Conservation (phyloP, 2,329 filamentous ascomycete genomes). For the Penicillium sp. region DNA sequence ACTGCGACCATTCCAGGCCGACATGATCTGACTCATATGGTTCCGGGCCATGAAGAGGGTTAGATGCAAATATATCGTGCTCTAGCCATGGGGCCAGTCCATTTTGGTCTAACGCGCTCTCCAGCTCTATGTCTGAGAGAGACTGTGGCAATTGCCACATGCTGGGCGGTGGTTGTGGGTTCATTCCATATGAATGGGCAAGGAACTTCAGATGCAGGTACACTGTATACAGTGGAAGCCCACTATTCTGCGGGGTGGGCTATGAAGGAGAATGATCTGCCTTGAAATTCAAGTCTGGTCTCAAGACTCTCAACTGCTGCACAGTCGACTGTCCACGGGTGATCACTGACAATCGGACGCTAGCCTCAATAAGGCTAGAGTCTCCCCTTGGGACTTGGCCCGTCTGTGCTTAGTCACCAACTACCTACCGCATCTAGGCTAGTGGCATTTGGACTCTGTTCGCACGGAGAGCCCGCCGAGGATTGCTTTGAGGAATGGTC, state of each 20-base stretch:
- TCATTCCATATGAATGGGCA: conserved; percentile 10
- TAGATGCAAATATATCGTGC: neutral
- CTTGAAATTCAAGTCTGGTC: neutral
- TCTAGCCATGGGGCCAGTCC: conserved; percentile 6
- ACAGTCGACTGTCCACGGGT: neutral
- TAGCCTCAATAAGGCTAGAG: neutral
- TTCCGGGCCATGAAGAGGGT: conserved; percentile 14
- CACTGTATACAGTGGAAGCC: neutral
- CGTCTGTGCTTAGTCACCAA: too few relatives aligned
- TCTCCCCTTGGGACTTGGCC: too few relatives aligned
- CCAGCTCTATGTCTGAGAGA: conserved; percentile 10
- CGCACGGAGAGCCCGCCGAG: too few relatives aligned
- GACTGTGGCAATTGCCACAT: conserved; percentile 11
- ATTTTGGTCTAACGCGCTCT: conserved; percentile 7
- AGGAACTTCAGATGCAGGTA: neutral
- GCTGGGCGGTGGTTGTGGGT: neutral
- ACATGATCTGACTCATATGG: conserved; percentile 11
- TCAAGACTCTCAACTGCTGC: neutral
- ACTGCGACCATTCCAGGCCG: conserved; percentile 12
- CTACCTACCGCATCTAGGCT: too few relatives aligned
- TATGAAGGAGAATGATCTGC: neutral
- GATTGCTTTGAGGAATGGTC: too few relatives aligned
- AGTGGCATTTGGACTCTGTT: too few relatives aligned
- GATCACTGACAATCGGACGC: neutral
- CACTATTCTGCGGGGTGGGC: neutral